Percentiles rank a stretch among this genome's conserved stretches.
Conservation (phyloP, 1,139 yeast genomes). For the Yamadazyma siamensis region DNA sequence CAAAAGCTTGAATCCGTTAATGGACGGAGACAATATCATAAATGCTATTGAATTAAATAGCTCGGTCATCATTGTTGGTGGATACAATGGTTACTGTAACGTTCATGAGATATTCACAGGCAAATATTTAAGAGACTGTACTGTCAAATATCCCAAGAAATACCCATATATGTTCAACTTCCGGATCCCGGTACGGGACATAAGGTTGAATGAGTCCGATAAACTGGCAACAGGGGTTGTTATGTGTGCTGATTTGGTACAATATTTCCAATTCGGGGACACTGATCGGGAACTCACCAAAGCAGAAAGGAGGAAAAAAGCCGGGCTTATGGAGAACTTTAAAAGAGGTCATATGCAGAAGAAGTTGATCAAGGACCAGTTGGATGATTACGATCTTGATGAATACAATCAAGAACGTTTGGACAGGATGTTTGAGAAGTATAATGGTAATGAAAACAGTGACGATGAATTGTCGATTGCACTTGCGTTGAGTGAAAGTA, state of each 20-base stretch:
- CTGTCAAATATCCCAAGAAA: conserved; percentile 44
- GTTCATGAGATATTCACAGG: conserved; percentile 66
- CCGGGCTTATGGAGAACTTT: conserved; percentile 16
- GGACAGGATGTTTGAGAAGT: conserved; percentile 35
- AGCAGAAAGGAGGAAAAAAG: conserved; percentile 16
- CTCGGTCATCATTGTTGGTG: conserved; percentile 55
- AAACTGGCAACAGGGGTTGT: conserved; percentile 49
- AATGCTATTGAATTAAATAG: conserved; percentile 37
- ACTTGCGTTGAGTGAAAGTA: conserved; percentile 49
- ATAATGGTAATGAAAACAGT: conserved; percentile 40
- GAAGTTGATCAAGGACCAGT: conserved; percentile 29
- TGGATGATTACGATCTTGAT: conserved; percentile 36
- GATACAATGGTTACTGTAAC: conserved; percentile 60
- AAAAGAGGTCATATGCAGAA: conserved; percentile 12
- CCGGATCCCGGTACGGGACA: conserved; percentile 40
- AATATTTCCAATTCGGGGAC: conserved; percentile 61
- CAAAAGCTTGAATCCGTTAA: conserved; percentile 13
- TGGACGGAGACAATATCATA: conserved; percentile 14
- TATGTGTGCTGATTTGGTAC: conserved; percentile 54
- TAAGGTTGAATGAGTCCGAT: conserved; percentile 39
- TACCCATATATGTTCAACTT: conserved; percentile 20
- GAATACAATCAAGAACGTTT: conserved; percentile 17
- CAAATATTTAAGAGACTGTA: conserved; percentile 45
- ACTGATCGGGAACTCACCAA: conserved; percentile 3
- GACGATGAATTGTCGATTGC: conserved; percentile 50